A percentile compares a stretch with the other conserved stretches of the same genome.
Evolutionary conservation across 176 grass and related monocot genomes (phyloP).

Genomic region (Bromus sterilis): DNA sequence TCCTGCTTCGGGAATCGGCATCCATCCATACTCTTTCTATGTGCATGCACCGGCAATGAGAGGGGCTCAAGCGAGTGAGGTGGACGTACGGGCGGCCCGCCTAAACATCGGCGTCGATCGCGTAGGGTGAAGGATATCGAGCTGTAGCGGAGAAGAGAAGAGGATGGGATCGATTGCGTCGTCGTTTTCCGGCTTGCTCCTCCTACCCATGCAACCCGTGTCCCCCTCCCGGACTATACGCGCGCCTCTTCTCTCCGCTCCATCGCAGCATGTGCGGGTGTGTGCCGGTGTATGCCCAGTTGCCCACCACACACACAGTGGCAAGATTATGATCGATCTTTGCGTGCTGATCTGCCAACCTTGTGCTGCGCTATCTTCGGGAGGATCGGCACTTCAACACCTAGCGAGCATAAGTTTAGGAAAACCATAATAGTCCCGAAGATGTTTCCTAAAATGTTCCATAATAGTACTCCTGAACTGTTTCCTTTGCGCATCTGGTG

Average conservation of each 20-base stretch:
- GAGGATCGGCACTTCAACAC: too few relatives aligned
- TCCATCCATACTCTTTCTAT: not conserved
- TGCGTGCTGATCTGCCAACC: not conserved
- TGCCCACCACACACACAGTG: not conserved
- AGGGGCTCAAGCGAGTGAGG: not conserved
- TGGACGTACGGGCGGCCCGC: not conserved
- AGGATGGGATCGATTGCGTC: not conserved
- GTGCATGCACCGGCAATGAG: not conserved
- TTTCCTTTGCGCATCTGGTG: too few relatives aligned
- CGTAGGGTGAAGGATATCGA: not conserved
- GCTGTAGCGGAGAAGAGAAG: not conserved
- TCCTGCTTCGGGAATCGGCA: not conserved
- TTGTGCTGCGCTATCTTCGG: not conserved
- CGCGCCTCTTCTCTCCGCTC: not conserved
- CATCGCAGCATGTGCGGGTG: not conserved
- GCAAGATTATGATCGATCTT: not conserved
- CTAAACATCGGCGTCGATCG: not conserved
- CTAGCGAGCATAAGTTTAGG: too few relatives aligned
- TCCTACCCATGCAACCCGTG: constrained; percentile 6
- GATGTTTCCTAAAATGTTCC: too few relatives aligned
- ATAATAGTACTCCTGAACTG: too few relatives aligned
- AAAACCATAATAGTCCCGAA: too few relatives aligned
- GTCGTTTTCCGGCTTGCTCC: constrained; percentile 1
- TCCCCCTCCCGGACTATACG: not conserved
- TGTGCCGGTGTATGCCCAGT: not conserved